Base-by-base conservation (phyloP, 352 stramenopile genomes). In the Pythium dissotocum region DNA sequence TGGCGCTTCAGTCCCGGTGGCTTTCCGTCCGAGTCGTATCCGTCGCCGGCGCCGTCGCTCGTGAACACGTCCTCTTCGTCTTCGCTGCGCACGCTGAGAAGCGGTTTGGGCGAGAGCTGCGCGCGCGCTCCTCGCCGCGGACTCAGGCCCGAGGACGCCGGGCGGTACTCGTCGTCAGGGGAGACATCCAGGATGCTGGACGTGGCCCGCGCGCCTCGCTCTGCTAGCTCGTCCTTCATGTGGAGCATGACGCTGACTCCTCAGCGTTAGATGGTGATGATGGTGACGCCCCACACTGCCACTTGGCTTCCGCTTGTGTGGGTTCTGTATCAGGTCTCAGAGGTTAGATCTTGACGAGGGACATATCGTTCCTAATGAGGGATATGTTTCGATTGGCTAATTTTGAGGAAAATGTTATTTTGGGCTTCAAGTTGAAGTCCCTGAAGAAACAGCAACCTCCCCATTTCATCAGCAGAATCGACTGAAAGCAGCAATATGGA, bases 181-280 rank as follows among this genome's bases (percentile, higher is more conserved):
- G 74, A 84, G 16, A 89, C 77, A 32, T 85, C 79, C 42, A 86
- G 70, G 36, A 73, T 53, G 62, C 77, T 86, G 35, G 71, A 49
- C 9, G 66, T 61, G n/a, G 83, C 79, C 21, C 52, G 18, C 36
- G 73, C 78, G 68, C 84, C 85, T 44, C 70, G 66, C 24, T 79
- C 70, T 30, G 58, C 72, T 49, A 77, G 82, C 32, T 87, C 80
- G 35, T 75, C 70, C 73, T 87, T 81, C 72, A 83, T 80, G 48
- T 75, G 69, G 58, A 82, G 61, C 72, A 79, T 82, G 40, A 10
- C 26, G 9, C 35, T 59, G 18, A 18, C 36, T 59, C 30, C 42
- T 55, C 53, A 30, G 35, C 13, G 16, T 12, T 5, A 3, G 12
- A 44, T 10, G 38, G 5, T 36, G 30, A 58, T 35, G 24, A 58